Evolutionary conservation across 2,329 filamentous ascomycete genomes (phyloP), one percentile per base, ranked within the genome.

Genomic region (Raffaelea albimanens): DNA sequence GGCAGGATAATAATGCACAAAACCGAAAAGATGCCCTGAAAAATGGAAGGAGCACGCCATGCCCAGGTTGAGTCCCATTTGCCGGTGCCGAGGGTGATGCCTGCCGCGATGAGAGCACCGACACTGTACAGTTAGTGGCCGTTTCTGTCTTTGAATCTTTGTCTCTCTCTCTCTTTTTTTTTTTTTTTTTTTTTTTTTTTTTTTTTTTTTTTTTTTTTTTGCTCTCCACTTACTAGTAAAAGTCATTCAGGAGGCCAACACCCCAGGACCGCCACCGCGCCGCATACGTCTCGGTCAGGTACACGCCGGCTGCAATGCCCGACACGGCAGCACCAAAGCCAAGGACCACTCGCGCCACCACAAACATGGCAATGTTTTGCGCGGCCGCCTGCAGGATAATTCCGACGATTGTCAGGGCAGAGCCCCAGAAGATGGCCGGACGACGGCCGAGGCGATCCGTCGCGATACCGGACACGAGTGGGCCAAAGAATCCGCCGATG

Each of bases 261-360:
- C 65, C 67, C 65, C 67, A 70, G 9, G 64, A 67, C n/a, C 70
- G 62, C 61, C 65, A 71, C 10, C 61, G 56, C 50, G 58, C 65
- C 0, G 71, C 63, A 45, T 72, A 70, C 0, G 68, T 69, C 58
- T 78, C 75, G 2, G 67, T 66, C 3, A 78, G 61, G 45, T 72
- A 73, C 0, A 73, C 68, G 0, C 64, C 63, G 2, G 64, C 71
- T 1, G 69, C 67, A 18, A 71, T 64, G 13, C 22, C 47, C 8
- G 25, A 29, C 7, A 29, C 13, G 25, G 25, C 25, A 13, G 25
- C 7, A 13, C 25, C 73, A 34, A 73, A 63, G n/a, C 58, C 58
- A 20, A 59, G 47, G 22, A 60, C 43, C 41, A 58, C 46, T 43
- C 58, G 57, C n/a, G 51, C 54, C 3, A 53, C 50, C 36, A 58